Conservation (phyloP, 2,329 filamentous ascomycete species). For the Juglanconis sp. region DNA sequence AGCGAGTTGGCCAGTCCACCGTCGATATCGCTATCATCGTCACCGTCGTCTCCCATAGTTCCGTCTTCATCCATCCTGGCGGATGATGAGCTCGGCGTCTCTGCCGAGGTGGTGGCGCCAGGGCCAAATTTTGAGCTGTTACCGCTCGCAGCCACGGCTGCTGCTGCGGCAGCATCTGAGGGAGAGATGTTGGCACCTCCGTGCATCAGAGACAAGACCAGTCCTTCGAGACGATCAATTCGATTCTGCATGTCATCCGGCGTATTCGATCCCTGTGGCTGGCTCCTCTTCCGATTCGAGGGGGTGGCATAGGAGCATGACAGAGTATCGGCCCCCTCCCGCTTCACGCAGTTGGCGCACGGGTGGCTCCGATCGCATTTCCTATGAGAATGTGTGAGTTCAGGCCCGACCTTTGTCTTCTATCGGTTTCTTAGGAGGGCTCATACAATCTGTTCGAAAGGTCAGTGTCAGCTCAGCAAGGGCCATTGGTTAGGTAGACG, state of each 20-base stretch:
- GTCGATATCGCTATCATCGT: slow-evolving; percentile 66
- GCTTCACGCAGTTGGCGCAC: slow-evolving; percentile 92
- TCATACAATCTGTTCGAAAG: slow-evolving; percentile 28
- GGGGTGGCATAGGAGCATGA: slow-evolving; percentile 84
- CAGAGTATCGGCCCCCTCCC: slow-evolving; percentile 74
- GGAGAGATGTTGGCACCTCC: slow-evolving; percentile 59
- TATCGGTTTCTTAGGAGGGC: background rate
- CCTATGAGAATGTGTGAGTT: slow-evolving; percentile 43
- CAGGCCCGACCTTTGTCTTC: background rate
- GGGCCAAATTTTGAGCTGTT: slow-evolving; percentile 30
- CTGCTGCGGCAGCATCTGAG: slow-evolving; percentile 31
- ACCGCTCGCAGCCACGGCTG: slow-evolving; percentile 25
- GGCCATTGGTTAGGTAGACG: slow-evolving; percentile 11
- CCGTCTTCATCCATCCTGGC: slow-evolving; percentile 54
- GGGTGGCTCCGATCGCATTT: slow-evolving; percentile 92
- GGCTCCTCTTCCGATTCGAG: slow-evolving; percentile 68
- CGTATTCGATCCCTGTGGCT: slow-evolving; percentile 53
- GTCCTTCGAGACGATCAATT: slow-evolving; percentile 88
- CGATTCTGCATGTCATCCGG: slow-evolving; percentile 98
- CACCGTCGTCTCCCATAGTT: slow-evolving; percentile 48
- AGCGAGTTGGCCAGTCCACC: slow-evolving; percentile 68
- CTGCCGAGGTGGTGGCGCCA: slow-evolving; percentile 29
- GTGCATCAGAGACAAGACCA: slow-evolving; percentile 93
- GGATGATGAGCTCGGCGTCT: slow-evolving; percentile 43
- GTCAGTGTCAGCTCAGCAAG: slow-evolving; percentile 29